phyloP scores from a whole-genome alignment of 148 eudicot genomes.

The Limonium bicolor region DNA sequence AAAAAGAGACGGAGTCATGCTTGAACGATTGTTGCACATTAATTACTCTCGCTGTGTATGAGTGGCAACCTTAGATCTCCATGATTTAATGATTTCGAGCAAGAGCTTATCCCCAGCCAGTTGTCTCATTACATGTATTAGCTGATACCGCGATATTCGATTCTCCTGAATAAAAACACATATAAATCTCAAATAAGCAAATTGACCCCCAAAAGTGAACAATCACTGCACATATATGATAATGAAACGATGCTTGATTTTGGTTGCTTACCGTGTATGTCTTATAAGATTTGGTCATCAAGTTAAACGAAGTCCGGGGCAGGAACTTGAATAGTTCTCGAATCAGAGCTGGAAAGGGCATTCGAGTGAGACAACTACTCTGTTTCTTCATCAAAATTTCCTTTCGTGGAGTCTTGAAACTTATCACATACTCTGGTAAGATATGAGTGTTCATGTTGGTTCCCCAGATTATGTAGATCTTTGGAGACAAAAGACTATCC shows the following conservation, averaged over 20 bases:
- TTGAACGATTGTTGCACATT: too few species aligned
- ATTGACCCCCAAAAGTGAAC: neutral
- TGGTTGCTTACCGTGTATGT: slow-evolving; percentile 25
- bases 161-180: slow-evolving; percentile 21
- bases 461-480: slow-evolving; percentile 39
- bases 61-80: slow-evolving; percentile 24
- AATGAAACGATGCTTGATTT: too few species aligned
- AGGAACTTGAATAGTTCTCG: slow-evolving; percentile 25
- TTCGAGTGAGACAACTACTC: slow-evolving; percentile 49
- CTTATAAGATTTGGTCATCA: slow-evolving; percentile 17
- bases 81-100: slow-evolving; percentile 22
- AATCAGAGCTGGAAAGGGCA: slow-evolving; percentile 48
- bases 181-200: neutral
- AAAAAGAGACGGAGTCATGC: too few species aligned
- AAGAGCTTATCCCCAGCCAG: slow-evolving; percentile 41
- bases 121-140: slow-evolving; percentile 25
- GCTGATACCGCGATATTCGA: slow-evolving; percentile 31
- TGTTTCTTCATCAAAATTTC: slow-evolving; percentile 13
- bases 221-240: neutral
- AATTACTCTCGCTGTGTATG: too few species aligned
- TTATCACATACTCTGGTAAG: slow-evolving; percentile 55
- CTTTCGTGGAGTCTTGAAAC: slow-evolving; percentile 22
- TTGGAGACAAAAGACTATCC: slow-evolving; percentile 28
- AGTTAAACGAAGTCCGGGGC: slow-evolving; percentile 12
- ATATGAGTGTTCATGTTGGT: slow-evolving; percentile 58